Percentiles rank a stretch among this genome's conserved stretches.
Conservation (phyloP, 1,139 yeast species). For the Pichia sp. region DNA sequence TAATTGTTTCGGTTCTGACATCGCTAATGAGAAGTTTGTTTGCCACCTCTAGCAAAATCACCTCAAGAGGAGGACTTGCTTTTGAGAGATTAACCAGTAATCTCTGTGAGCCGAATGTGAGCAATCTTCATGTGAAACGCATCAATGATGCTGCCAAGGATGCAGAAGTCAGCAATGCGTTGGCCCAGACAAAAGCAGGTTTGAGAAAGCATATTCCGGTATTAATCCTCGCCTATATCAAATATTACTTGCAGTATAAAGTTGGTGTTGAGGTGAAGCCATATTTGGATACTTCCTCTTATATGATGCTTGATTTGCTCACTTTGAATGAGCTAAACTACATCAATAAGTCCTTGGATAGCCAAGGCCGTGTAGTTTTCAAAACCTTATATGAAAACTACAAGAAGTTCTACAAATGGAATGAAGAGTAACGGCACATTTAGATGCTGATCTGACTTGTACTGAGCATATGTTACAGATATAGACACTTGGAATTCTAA, state of each 20-base stretch:
- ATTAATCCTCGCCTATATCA: slow-evolving; percentile 53
- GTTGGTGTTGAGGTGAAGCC: slow-evolving; percentile 47
- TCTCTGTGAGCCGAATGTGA: slow-evolving; percentile 63
- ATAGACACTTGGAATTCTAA: too few species aligned
- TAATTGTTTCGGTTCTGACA: slow-evolving; percentile 48
- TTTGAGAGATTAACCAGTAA: slow-evolving; percentile 59
- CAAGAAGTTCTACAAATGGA: slow-evolving; percentile 81
- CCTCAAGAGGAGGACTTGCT: slow-evolving; percentile 37
- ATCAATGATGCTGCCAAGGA: slow-evolving; percentile 14
- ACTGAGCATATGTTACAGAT: too few species aligned
- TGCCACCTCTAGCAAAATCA: slow-evolving; percentile 13
- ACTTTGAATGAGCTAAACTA: slow-evolving; percentile 62
- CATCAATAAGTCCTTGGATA: slow-evolving; percentile 67
- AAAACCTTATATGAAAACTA: slow-evolving; percentile 68
- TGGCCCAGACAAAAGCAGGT: slow-evolving; percentile 51
- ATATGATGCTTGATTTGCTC: slow-evolving; percentile 61
- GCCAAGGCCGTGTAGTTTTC: slow-evolving; percentile 65
- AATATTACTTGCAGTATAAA: slow-evolving; percentile 47
- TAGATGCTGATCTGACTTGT: background rate
- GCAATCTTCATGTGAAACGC: slow-evolving; percentile 18
- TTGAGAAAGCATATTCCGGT: slow-evolving; percentile 62
- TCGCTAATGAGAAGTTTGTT: slow-evolving; percentile 47
- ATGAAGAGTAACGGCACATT: slow-evolving; percentile 39
- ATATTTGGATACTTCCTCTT: slow-evolving; percentile 55
- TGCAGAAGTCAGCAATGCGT: slow-evolving; percentile 48